phyloP scores from a whole-genome alignment of 257 asterid species.

The Avicennia marina region DNA sequence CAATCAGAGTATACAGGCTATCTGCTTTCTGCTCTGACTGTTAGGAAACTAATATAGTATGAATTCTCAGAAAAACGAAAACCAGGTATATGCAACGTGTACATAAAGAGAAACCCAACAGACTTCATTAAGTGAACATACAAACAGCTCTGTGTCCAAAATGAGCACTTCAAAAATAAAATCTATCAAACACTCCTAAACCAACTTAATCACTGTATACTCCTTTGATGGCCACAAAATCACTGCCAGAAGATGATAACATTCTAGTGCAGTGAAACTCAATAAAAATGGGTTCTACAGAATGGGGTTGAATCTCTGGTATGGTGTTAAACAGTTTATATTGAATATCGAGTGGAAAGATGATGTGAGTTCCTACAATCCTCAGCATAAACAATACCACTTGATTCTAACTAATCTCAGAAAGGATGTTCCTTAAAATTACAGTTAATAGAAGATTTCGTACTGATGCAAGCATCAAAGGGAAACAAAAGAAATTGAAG shows the following conservation, averaged over 20 bases:
- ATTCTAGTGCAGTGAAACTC: not conserved
- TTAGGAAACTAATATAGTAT: not conserved
- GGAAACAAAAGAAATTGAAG: constrained; percentile 8
- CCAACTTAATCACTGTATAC: not conserved
- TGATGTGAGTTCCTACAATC: too few relatives aligned
- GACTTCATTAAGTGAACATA: not conserved
- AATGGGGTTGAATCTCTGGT: not conserved
- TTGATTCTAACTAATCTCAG: too few relatives aligned
- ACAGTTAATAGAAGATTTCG: not conserved
- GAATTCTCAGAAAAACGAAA: too few relatives aligned
- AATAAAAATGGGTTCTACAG: not conserved
- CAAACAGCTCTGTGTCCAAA: not conserved
- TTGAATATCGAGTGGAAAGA: not conserved
- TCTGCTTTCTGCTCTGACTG: too few relatives aligned
- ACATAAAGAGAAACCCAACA: too few relatives aligned
- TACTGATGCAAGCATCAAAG: not conserved
- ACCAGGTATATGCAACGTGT: too few relatives aligned
- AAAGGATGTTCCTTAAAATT: not conserved
- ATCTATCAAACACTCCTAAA: not conserved
- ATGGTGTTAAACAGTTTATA: not conserved
- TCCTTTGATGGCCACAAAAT: too few relatives aligned
- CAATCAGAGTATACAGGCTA: not conserved
- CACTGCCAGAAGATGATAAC: not conserved
- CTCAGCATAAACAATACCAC: too few relatives aligned
- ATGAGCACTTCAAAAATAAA: not conserved